Evolutionary conservation across 2,329 filamentous ascomycete genomes (phyloP).

Genomic region (Aspergillaceae sp.): DNA sequence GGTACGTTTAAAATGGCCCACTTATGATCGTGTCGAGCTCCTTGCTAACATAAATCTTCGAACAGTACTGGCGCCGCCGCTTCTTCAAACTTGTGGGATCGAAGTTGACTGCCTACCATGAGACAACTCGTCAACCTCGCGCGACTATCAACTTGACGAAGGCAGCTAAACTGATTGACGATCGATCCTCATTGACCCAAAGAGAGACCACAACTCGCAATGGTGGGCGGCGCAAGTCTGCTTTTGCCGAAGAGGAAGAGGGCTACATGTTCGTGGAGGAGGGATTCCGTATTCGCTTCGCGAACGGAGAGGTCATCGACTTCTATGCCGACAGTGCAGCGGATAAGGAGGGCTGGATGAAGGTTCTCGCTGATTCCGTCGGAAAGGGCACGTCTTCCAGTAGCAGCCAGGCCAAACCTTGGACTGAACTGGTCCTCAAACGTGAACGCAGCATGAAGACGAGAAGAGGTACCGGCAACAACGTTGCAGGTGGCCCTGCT

Average conservation of each 20-base stretch:
- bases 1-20: conserved; percentile 50
- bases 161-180: conserved; percentile 86
- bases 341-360: conserved; percentile 94
- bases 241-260: conserved; percentile 95
- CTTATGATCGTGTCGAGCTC: background rate
- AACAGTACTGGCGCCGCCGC: conserved; percentile 88
- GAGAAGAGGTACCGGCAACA: conserved; percentile 20
- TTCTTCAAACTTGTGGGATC: conserved; percentile 91
- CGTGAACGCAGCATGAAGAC: conserved; percentile 33
- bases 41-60: background rate
- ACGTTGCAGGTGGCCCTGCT: conserved; percentile 12
- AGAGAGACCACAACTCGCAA: conserved; percentile 70
- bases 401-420: conserved; percentile 44
- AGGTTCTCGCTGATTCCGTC: conserved; percentile 64
- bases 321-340: conserved; percentile 87
- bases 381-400: conserved; percentile 45
- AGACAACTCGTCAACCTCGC: conserved; percentile 87
- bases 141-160: conserved; percentile 96
- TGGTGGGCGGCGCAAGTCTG: conserved; percentile 78
- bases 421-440: conserved; percentile 53
- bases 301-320: conserved; percentile 95
- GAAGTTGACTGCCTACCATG: conserved; percentile 91
- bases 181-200: conserved; percentile 72
- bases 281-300: conserved; percentile 96
- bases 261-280: conserved; percentile 99